A percentile compares a stretch with the other conserved stretches of the same genome.
phyloP scores from a whole-genome alignment of 345 rosid genomes.

The Brassica nigra region DNA sequence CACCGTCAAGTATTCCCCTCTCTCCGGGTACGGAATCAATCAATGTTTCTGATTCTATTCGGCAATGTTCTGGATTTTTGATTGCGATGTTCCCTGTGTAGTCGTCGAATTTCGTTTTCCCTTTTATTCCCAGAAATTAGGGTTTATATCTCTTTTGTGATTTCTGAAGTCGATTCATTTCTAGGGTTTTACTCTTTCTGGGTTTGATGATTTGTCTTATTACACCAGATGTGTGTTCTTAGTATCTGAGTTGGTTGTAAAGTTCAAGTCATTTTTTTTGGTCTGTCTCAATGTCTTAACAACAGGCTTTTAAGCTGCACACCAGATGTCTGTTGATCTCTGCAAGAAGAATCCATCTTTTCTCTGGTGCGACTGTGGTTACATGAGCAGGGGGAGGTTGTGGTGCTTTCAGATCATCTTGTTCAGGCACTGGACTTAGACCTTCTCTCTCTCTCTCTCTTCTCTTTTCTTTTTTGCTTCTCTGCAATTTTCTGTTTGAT shows the following conservation, averaged over 20 bases:
- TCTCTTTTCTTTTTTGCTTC: constrained; percentile 3
- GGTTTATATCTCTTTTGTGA: neutral
- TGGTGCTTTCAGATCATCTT: constrained; percentile 53
- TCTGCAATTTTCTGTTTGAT: neutral
- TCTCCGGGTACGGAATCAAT: constrained; percentile 19
- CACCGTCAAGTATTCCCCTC: constrained; percentile 1
- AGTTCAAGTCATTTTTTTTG: constrained; percentile 11
- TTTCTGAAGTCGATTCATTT: neutral
- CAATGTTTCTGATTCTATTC: neutral
- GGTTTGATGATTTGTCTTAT: neutral
- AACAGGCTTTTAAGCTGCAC: constrained; percentile 36
- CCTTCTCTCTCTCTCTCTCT: constrained; percentile 10
- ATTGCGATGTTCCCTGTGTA: constrained; percentile 5
- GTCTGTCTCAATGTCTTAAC: constrained; percentile 19
- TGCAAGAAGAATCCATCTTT: constrained; percentile 45
- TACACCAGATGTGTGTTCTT: constrained; percentile 11
- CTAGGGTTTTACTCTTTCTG: constrained; percentile 19
- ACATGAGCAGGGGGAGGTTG: constrained; percentile 71
- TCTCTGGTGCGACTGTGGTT: constrained; percentile 58
- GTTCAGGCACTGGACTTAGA: constrained; percentile 77
- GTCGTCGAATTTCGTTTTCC: neutral
- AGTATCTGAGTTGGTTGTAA: constrained; percentile 15
- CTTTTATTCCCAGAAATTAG: neutral
- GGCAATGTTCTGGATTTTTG: neutral
- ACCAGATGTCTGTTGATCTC: constrained; percentile 49